phyloP scores from a whole-genome alignment of 2,329 filamentous ascomycete genomes.

The Ophiognomonia clavigignenti-juglandacearum region DNA sequence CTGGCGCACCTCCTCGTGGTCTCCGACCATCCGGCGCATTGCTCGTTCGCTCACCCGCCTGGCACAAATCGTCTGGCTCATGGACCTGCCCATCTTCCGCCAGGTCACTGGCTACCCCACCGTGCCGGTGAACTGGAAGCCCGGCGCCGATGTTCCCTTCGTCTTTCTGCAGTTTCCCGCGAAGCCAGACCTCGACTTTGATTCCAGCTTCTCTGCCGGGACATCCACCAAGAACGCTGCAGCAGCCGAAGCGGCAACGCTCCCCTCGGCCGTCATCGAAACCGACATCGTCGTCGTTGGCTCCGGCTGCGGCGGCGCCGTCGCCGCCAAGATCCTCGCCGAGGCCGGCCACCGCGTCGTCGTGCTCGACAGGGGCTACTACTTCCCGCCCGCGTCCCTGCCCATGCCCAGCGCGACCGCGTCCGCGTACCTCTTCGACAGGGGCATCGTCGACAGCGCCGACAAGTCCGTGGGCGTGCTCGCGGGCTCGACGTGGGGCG shows the following conservation, averaged over 20 bases:
- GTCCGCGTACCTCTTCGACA: slow-evolving; percentile 61
- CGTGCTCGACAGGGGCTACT: slow-evolving; percentile 76
- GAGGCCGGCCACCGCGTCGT: slow-evolving; percentile 48
- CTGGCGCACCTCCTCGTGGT: slow-evolving; percentile 48
- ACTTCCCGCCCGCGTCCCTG: slow-evolving; percentile 64
- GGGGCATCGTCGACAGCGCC: slow-evolving; percentile 50
- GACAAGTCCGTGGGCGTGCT: slow-evolving; percentile 56
- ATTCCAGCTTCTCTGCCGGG: too few species aligned
- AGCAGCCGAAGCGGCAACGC: neutral
- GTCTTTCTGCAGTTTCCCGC: too few species aligned
- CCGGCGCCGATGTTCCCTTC: slow-evolving; percentile 28
- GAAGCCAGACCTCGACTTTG: too few species aligned
- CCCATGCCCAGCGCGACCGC: slow-evolving; percentile 64
- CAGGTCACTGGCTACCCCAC: slow-evolving; percentile 54
- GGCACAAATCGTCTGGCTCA: slow-evolving; percentile 49
- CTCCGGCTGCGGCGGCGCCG: slow-evolving; percentile 16
- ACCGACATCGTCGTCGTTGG: slow-evolving; percentile 17
- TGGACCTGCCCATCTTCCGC: slow-evolving; percentile 50
- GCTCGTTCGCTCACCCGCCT: slow-evolving; percentile 51
- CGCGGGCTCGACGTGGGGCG: slow-evolving; percentile 70
- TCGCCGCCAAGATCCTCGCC: slow-evolving; percentile 15
- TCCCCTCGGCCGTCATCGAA: neutral
- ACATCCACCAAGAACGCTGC: too few species aligned
- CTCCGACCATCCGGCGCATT: slow-evolving; percentile 50
- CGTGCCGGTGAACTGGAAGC: slow-evolving; percentile 44